phyloP scores from a whole-genome alignment of 2,329 filamentous ascomycete genomes.

The Pseudonectria buxi region DNA sequence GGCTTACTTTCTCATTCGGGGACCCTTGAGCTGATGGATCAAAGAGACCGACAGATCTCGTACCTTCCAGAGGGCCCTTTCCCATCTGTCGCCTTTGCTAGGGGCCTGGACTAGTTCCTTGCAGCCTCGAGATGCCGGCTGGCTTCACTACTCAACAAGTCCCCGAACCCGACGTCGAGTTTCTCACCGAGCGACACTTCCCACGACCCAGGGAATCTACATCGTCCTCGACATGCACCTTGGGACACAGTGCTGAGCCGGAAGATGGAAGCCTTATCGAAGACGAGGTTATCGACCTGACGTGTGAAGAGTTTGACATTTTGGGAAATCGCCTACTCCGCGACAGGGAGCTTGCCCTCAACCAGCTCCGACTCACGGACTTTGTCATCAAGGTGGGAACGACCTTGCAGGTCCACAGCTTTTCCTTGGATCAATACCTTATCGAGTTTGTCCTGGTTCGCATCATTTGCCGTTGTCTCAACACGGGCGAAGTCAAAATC shows the following conservation, averaged over 20 bases:
- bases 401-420: constrained; percentile 23
- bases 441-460: constrained; percentile 37
- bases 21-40: too few species aligned
- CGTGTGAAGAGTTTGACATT: constrained; percentile 16
- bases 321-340: constrained; percentile 7
- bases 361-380: constrained; percentile 6
- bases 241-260: constrained; percentile 7
- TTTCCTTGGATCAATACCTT: constrained; percentile 14
- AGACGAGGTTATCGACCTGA: constrained; percentile 30
- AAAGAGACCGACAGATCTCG: too few species aligned
- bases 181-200: constrained; percentile 10
- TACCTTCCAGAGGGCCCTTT: too few species aligned
- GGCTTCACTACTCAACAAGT: too few species aligned
- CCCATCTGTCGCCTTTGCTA: too few species aligned
- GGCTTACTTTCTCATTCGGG: too few species aligned
- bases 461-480: constrained; percentile 29
- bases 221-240: constrained; percentile 17
- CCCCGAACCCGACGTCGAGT: constrained; percentile 10
- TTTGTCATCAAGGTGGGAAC: constrained; percentile 15
- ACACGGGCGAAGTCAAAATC: constrained; percentile 18
- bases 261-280: constrained; percentile 4
- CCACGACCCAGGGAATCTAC: constrained; percentile 1
- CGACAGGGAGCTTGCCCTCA: constrained; percentile 17
- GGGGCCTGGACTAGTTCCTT: too few species aligned
- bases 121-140: too few species aligned